These are phyloP conservation scores for Rhodamnia argentea DNA, from an alignment of 345 rosid species.

Conservation along the genomic window DNA sequence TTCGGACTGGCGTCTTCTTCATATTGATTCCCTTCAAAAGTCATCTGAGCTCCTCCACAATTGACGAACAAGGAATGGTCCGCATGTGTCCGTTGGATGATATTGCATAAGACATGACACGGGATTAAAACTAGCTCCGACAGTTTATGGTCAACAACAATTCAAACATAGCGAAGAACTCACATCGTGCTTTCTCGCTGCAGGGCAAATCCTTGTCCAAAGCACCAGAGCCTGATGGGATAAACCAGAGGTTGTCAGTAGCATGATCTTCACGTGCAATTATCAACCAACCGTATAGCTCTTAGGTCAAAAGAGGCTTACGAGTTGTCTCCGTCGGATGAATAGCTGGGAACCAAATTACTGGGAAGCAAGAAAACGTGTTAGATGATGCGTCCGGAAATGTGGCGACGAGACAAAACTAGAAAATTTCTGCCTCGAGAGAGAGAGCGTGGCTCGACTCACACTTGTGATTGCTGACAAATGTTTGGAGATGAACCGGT, in stretches of 20 bases:
- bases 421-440: not conserved
- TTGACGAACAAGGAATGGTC: slow-evolving; percentile 60
- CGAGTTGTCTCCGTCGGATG: slow-evolving; percentile 30
- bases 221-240: slow-evolving; percentile 51
- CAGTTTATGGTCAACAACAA: not conserved
- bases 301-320: slow-evolving; percentile 15
- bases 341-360: slow-evolving; percentile 54
- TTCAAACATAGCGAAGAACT: not conserved
- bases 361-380: slow-evolving; percentile 19
- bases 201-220: slow-evolving; percentile 57
- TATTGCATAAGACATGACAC: not conserved
- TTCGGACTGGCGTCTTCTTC: slow-evolving; percentile 22
- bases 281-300: not conserved
- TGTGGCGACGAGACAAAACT: not conserved
- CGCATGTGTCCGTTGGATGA: not conserved
- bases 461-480: slow-evolving; percentile 39
- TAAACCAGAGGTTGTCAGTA: not conserved
- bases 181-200: slow-evolving; percentile 25
- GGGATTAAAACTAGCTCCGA: not conserved
- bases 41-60: slow-evolving; percentile 46
- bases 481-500: slow-evolving; percentile 16
- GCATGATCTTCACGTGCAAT: fast-evolving
- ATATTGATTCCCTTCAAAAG: slow-evolving; percentile 19
- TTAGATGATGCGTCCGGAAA: not conserved
- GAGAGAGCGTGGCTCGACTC: slow-evolving; percentile 10